Conservation (phyloP, 305 asterid species). For the Solanum hybrid region DNA sequence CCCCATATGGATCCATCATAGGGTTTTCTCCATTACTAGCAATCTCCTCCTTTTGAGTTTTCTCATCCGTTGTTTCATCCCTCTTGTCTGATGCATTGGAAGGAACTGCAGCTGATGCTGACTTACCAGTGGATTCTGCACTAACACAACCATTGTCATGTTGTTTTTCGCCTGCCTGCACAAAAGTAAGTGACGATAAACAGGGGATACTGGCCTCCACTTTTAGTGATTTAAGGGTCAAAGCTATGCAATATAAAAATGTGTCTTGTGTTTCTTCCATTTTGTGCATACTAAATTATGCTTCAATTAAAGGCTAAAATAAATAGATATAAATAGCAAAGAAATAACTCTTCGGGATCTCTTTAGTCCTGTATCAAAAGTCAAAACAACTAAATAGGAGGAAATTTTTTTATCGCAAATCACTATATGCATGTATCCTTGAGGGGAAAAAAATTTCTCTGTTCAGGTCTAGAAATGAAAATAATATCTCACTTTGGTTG, state of each 20-base stretch:
- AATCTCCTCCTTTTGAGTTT: constrained; percentile 22
- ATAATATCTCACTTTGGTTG: neutral
- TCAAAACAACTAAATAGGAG: neutral
- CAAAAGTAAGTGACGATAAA: neutral
- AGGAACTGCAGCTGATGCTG: constrained; percentile 3
- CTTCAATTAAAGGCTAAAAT: neutral
- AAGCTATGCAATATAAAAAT: neutral
- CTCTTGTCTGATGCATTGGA: constrained; percentile 11
- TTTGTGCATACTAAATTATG: neutral
- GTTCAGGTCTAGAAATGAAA: neutral
- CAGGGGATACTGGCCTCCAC: neutral
- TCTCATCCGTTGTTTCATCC: constrained; percentile 16
- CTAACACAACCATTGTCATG: constrained; percentile 23
- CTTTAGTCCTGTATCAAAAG: neutral
- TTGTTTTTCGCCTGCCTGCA: constrained; percentile 25
- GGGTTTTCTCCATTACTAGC: constrained; percentile 25
- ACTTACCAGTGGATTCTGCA: constrained; percentile 30
- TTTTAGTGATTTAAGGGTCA: neutral
- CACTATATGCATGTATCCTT: neutral
- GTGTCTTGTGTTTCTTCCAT: neutral
- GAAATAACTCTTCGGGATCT: neutral
- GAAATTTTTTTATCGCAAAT: neutral
- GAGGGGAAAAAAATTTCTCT: neutral
- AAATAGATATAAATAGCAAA: neutral
- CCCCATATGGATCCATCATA: constrained; percentile 77